Evolutionary conservation across 805 yeast genomes (phyloP).

Genomic region (Lipomyces sp.): DNA sequence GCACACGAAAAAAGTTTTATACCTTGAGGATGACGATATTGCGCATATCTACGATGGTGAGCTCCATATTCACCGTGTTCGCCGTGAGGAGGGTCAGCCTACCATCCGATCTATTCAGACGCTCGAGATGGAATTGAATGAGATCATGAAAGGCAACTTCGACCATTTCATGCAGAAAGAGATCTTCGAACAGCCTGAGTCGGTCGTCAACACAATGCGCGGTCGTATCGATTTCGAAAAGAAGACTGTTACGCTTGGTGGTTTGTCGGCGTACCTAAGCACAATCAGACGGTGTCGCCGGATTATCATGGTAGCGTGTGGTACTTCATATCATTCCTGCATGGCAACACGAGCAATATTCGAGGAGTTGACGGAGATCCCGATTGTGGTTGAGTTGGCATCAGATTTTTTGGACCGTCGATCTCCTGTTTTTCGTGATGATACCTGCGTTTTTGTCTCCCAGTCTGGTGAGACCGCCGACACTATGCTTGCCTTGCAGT

Average conservation of each 20-base stretch:
- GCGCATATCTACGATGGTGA: constrained; percentile 99
- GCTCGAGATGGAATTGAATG: constrained; percentile 93
- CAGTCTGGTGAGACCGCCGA: constrained; percentile 99
- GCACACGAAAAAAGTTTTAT: constrained; percentile 95
- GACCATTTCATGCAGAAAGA: constrained; percentile 98
- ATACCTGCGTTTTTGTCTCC: constrained; percentile 94
- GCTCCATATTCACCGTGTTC: constrained; percentile 95
- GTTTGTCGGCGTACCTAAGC: constrained; percentile 79
- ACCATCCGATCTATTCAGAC: constrained; percentile 96
- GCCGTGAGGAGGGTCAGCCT: constrained; percentile 73
- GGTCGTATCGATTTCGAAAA: constrained; percentile 95
- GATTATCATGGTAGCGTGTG: constrained; percentile 98
- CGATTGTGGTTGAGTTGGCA: constrained; percentile 89
- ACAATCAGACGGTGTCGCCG: constrained; percentile 94
- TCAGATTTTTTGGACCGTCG: constrained; percentile 93
- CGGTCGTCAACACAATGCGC: constrained; percentile 98
- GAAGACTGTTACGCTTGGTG: constrained; percentile 80
- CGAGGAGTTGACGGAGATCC: constrained; percentile 95
- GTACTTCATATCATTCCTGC: constrained; percentile 98
- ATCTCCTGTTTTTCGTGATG: constrained; percentile 98
- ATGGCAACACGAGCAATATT: constrained; percentile 94
- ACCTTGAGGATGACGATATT: constrained; percentile 96
- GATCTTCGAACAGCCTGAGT: constrained; percentile 97
- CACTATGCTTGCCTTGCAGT: constrained; percentile 90
- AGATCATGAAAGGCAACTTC: constrained; percentile 97